Evolutionary conservation across 1,284 basidiomycete genomes (phyloP).

Genomic region (Sutorius eximius): DNA sequence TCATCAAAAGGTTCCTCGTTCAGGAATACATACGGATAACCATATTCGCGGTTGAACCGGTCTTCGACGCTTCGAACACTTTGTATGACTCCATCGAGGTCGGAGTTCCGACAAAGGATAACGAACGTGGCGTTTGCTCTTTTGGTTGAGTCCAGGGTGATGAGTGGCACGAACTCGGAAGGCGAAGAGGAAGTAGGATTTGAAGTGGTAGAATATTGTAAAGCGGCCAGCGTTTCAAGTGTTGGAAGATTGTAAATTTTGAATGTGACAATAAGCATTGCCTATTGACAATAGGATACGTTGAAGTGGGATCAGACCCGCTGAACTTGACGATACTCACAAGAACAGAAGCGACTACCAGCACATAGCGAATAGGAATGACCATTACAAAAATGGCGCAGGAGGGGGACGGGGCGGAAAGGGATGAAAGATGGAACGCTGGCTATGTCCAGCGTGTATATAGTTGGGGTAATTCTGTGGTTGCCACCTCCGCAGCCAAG

Average conservation of each 20-base stretch:
- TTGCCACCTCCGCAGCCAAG: constrained; percentile 1
- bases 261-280: constrained; percentile 15
- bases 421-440: not conserved
- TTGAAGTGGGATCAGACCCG: not conserved
- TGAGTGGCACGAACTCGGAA: not conserved
- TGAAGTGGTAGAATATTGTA: not conserved
- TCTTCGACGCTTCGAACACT: constrained; percentile 57
- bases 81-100: constrained; percentile 53
- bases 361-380: constrained; percentile 23
- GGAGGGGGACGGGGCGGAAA: not conserved
- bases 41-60: constrained; percentile 60
- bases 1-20: constrained; percentile 72
- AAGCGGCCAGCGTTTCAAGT: constrained; percentile 4
- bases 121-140: constrained; percentile 33
- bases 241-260: not conserved
- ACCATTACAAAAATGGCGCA: constrained; percentile 13
- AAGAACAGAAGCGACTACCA: constrained; percentile 18
- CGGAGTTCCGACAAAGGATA: constrained; percentile 38
- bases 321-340: constrained; percentile 16
- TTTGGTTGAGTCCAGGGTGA: not conserved
- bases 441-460: constrained; percentile 7
- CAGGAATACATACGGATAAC: constrained; percentile 73
- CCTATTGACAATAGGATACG: not conserved
- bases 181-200: not conserved
- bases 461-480: constrained; percentile 3